Percentiles rank a stretch among this genome's conserved stretches.
Conservation (phyloP, 164 flowering plant genomes). For the Vitis rupestris region DNA sequence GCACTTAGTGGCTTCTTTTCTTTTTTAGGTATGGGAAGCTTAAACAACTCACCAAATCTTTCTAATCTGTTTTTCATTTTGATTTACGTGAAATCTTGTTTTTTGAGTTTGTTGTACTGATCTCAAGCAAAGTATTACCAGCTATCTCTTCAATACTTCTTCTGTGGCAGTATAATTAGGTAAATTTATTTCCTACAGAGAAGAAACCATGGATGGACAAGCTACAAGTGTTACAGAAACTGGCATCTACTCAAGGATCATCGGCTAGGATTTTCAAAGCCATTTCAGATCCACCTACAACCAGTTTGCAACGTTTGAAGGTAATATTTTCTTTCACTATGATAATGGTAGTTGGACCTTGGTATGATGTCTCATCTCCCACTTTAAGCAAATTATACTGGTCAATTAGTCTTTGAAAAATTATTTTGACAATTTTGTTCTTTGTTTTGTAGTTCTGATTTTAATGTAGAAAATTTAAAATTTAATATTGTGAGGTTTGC, state of each 20-base stretch:
- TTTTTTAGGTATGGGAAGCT: too few species aligned
- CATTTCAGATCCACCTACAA: conserved; percentile 97
- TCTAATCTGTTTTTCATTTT: too few species aligned
- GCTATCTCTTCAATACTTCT: too few species aligned
- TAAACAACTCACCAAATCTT: too few species aligned
- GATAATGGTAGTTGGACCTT: background rate
- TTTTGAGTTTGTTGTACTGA: too few species aligned
- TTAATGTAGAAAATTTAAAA: background rate
- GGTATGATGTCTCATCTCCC: background rate
- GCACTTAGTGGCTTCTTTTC: too few species aligned
- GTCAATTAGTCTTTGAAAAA: background rate
- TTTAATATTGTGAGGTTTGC: background rate
- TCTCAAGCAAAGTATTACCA: too few species aligned
- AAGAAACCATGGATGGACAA: conserved; percentile 94
- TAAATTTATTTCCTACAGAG: conserved; percentile 39
- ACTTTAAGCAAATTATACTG: background rate
- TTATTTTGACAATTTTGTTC: background rate
- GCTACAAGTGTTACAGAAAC: conserved; percentile 59
- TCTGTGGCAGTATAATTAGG: background rate
- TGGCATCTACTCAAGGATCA: conserved; percentile 47
- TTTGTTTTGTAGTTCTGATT: background rate
- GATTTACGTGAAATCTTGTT: too few species aligned
- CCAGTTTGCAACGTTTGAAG: conserved; percentile 96
- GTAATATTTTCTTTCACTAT: conserved; percentile 26
- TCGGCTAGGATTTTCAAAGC: conserved; percentile 88